Percentiles rank a stretch among this genome's conserved stretches.
phyloP scores from a whole-genome alignment of 331 rosid species.

The Malus hybrid region DNA sequence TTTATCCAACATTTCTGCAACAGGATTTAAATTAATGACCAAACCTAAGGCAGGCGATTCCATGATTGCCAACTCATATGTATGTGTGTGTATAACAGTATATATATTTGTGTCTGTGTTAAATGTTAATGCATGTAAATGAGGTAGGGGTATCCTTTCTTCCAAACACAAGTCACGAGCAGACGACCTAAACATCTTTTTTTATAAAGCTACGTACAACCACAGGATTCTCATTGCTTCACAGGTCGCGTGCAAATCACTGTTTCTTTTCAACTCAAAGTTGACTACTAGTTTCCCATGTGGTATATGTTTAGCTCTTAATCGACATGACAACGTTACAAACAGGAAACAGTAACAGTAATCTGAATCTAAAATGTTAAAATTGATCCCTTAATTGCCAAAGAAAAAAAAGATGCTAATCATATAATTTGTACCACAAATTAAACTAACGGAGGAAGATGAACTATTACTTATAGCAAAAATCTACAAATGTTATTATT shows the following conservation, averaged over 20 bases:
- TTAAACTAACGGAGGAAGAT: background rate
- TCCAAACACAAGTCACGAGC: constrained; percentile 4
- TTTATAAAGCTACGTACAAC: background rate
- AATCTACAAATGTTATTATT: background rate
- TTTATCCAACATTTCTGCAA: too few species aligned
- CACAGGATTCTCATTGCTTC: constrained; percentile 4
- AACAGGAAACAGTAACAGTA: background rate
- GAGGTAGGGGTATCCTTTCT: background rate
- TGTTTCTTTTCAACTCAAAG: background rate
- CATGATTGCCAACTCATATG: too few species aligned
- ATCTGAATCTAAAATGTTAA: background rate
- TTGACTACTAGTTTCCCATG: constrained; percentile 9
- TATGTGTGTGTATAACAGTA: too few species aligned
- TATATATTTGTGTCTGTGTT: too few species aligned
- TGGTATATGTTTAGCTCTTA: background rate
- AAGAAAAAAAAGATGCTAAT: background rate
- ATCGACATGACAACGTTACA: background rate
- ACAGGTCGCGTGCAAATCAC: background rate
- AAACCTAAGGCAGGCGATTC: too few species aligned
- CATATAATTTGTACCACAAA: background rate
- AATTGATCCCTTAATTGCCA: background rate
- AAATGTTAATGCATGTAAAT: too few species aligned
- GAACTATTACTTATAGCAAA: background rate
- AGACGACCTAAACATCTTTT: background rate
- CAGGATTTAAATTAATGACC: too few species aligned